Percentiles rank a stretch among this genome's conserved stretches.
Evolutionary conservation across 2,329 filamentous ascomycete species (phyloP).

Genomic region (Pestalotiopsis sp.): DNA sequence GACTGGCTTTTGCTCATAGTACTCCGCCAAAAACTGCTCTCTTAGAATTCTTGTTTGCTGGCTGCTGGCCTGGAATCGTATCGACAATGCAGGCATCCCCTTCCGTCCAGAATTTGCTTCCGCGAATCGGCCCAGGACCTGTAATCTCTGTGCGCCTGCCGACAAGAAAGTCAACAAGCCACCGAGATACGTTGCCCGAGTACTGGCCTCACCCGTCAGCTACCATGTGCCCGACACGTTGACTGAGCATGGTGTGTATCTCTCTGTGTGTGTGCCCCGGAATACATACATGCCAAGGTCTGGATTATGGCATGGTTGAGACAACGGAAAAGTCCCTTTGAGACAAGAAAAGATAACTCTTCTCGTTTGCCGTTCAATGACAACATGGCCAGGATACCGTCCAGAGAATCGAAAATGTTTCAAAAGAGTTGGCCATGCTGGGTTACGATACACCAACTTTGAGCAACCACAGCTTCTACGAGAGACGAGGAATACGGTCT

Average conservation of each 20-base stretch:
- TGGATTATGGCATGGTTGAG: background rate
- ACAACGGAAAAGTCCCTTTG: background rate
- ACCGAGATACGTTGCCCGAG: background rate
- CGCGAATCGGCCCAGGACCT: background rate
- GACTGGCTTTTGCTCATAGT: background rate
- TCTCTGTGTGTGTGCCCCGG: background rate
- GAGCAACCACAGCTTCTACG: constrained; percentile 6
- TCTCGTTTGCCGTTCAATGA: background rate
- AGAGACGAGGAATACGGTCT: background rate
- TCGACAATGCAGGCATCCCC: background rate
- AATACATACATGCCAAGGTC: background rate
- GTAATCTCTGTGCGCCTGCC: background rate
- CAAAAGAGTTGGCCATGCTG: background rate
- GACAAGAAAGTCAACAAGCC: background rate
- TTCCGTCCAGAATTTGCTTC: background rate
- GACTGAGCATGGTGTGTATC: background rate
- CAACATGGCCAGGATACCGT: background rate
- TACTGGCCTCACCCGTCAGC: background rate
- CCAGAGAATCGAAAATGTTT: background rate
- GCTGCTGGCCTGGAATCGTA: background rate
- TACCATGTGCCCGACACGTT: background rate
- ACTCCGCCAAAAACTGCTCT: background rate
- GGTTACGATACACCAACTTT: background rate
- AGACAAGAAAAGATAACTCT: background rate
- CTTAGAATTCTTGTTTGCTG: background rate